phyloP scores from a whole-genome alignment of 2,329 filamentous ascomycete genomes.

The Fusarium sp. region DNA sequence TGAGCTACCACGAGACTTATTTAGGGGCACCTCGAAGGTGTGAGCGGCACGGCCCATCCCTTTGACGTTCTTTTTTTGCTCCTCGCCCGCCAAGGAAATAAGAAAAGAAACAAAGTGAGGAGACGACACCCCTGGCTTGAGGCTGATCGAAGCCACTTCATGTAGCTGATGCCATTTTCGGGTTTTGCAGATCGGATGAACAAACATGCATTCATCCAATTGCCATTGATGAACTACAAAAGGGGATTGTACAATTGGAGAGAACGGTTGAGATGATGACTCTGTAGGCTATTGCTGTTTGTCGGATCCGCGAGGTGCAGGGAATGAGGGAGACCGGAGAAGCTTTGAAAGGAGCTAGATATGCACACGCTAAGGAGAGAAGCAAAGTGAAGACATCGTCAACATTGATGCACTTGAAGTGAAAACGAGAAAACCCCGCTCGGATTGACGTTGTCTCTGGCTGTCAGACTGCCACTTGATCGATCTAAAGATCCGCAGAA shows the following conservation, averaged over 20 bases:
- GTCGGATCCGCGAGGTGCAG: slow-evolving; percentile 4
- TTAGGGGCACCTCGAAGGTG: slow-evolving; percentile 7
- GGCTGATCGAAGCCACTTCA: slow-evolving; percentile 23
- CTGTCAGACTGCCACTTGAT: slow-evolving; percentile 2
- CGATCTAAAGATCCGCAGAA: slow-evolving; percentile 6
- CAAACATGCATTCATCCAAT: slow-evolving; percentile 23
- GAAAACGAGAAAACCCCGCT: slow-evolving; percentile 2
- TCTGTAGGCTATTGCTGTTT: not conserved
- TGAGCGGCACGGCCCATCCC: slow-evolving; percentile 46
- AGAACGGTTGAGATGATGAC: not conserved
- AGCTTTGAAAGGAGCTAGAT: slow-evolving; percentile 4
- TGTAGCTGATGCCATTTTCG: slow-evolving; percentile 7
- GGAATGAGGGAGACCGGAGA: not conserved
- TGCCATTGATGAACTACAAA: slow-evolving; percentile 1
- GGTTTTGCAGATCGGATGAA: not conserved
- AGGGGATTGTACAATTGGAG: not conserved
- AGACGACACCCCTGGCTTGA: slow-evolving; percentile 3
- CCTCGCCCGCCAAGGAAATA: not conserved
- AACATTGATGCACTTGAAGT: not conserved
- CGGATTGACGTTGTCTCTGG: not conserved
- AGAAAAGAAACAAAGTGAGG: not conserved
- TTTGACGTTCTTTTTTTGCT: not conserved
- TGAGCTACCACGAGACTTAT: not conserved
- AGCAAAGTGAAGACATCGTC: slow-evolving; percentile 7
- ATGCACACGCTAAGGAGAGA: not conserved